These are phyloP conservation scores for Xylariaceae sp. DNA, from an alignment of 2,329 filamentous ascomycete genomes.

Conservation along the genomic window DNA sequence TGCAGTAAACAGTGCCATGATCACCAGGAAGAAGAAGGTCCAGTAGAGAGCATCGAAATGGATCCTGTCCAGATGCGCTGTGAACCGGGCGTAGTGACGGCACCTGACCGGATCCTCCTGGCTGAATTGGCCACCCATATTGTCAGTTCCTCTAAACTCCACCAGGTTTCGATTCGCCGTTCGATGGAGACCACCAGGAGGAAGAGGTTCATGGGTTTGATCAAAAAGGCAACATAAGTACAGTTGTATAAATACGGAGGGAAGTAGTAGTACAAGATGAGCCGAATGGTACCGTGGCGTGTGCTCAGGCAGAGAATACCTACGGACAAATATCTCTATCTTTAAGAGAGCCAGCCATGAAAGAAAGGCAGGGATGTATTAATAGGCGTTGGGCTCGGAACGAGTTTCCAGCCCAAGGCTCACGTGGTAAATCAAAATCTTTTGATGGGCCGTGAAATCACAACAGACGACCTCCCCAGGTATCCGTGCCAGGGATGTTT, in stretches of 20 bases:
- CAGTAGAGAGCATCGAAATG: slow-evolving; percentile 38
- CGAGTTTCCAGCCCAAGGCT: background rate
- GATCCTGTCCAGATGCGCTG: slow-evolving; percentile 29
- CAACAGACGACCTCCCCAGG: background rate
- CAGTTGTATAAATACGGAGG: background rate
- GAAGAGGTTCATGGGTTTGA: no score
- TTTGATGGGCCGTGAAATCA: background rate
- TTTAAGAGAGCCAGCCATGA: background rate
- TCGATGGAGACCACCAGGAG: no score
- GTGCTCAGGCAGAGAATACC: background rate
- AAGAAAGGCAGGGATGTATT: no score
- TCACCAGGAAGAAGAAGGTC: slow-evolving; percentile 35
- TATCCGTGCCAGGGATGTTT: background rate
- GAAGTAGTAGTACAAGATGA: background rate
- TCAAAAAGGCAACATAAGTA: no score
- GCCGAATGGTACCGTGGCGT: background rate
- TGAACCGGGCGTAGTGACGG: slow-evolving; percentile 37
- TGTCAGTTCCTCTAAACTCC: background rate
- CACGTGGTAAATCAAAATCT: background rate
- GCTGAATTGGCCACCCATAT: slow-evolving; percentile 34
- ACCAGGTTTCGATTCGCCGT: no score
- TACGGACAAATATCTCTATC: background rate
- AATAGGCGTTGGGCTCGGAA: background rate
- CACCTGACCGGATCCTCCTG: slow-evolving; percentile 31
- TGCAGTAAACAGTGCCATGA: slow-evolving; percentile 33